A percentile compares a stretch with the other conserved stretches of the same genome.
phyloP scores from a whole-genome alignment of 2,329 filamentous ascomycete genomes.

The Metarhizium anisopliae region DNA sequence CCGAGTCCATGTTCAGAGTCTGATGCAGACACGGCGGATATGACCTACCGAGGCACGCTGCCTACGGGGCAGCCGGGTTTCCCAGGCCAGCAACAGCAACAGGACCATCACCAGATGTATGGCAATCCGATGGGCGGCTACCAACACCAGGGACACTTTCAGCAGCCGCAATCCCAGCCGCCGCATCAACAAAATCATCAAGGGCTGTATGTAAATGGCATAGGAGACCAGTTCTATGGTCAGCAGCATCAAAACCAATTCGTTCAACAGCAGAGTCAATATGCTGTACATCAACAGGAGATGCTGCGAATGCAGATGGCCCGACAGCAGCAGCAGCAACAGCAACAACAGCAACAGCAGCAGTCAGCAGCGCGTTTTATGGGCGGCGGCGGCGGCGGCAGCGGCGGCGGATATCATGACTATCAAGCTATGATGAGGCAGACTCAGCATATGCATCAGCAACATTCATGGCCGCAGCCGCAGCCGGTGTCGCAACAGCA shows the following conservation, averaged over 20 bases:
- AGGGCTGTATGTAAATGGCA: constrained; percentile 5
- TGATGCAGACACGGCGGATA: constrained; percentile 17
- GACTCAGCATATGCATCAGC: constrained; percentile 12
- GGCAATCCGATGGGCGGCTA: constrained; percentile 14
- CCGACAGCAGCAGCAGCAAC: constrained; percentile 15
- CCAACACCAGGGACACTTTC: constrained; percentile 13
- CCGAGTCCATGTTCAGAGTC: background rate
- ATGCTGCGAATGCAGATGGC: constrained; percentile 11
- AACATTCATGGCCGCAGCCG: constrained; percentile 6
- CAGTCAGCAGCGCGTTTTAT: constrained; percentile 1
- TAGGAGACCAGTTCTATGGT: constrained; percentile 11
- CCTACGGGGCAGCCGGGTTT: constrained; percentile 20
- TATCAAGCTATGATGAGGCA: constrained; percentile 3
- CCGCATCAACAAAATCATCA: constrained; percentile 12
- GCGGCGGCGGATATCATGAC: constrained; percentile 3
- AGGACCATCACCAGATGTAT: constrained; percentile 12
- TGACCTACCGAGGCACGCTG: constrained; percentile 26
- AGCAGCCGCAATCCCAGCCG: constrained; percentile 12
- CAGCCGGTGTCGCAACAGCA: constrained; percentile 8
- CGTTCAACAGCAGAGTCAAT: constrained; percentile 13
- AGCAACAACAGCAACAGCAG: constrained; percentile 14
- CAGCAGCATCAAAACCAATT: constrained; percentile 12
- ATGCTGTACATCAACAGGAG: constrained; percentile 15
- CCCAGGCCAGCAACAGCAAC: constrained; percentile 15
- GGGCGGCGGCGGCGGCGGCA: background rate